Evolutionary conservation across 2,329 filamentous ascomycete species (phyloP).

Genomic region (Diaporthe aspalathi): DNA sequence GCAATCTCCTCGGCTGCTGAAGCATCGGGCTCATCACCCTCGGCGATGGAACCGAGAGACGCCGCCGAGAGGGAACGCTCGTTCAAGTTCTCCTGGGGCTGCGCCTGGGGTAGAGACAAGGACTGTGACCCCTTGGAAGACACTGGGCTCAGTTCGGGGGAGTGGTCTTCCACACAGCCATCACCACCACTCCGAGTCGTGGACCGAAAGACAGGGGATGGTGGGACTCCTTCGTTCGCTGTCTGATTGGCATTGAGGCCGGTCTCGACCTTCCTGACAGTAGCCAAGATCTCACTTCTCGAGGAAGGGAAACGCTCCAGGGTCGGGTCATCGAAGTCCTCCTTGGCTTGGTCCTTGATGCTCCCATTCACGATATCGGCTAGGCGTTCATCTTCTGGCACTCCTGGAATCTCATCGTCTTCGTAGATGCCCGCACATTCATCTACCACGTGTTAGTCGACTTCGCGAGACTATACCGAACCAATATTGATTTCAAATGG

Average conservation of each 20-base stretch:
- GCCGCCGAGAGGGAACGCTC: slow-evolving; percentile 49
- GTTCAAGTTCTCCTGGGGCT: slow-evolving; percentile 39
- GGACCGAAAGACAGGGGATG: slow-evolving; percentile 51
- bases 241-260: slow-evolving; percentile 55
- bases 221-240: slow-evolving; percentile 50
- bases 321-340: slow-evolving; percentile 60
- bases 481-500: background rate
- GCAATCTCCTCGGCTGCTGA: slow-evolving; percentile 41
- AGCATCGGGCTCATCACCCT: slow-evolving; percentile 45
- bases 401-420: slow-evolving; percentile 45
- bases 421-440: slow-evolving; percentile 58
- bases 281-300: slow-evolving; percentile 56
- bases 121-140: slow-evolving; percentile 40
- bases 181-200: slow-evolving; percentile 51
- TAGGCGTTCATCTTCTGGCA: slow-evolving; percentile 46
- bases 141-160: slow-evolving; percentile 51
- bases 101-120: slow-evolving; percentile 11
- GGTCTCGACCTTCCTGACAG: slow-evolving; percentile 59
- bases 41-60: slow-evolving; percentile 60
- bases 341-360: slow-evolving; percentile 42
- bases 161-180: slow-evolving; percentile 51
- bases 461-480: background rate
- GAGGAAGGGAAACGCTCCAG: slow-evolving; percentile 62
- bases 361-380: slow-evolving; percentile 17
- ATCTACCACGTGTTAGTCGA: slow-evolving; percentile 45